phyloP scores from a whole-genome alignment of 2,329 filamentous ascomycete genomes.

The Verticillium tricorpus region DNA sequence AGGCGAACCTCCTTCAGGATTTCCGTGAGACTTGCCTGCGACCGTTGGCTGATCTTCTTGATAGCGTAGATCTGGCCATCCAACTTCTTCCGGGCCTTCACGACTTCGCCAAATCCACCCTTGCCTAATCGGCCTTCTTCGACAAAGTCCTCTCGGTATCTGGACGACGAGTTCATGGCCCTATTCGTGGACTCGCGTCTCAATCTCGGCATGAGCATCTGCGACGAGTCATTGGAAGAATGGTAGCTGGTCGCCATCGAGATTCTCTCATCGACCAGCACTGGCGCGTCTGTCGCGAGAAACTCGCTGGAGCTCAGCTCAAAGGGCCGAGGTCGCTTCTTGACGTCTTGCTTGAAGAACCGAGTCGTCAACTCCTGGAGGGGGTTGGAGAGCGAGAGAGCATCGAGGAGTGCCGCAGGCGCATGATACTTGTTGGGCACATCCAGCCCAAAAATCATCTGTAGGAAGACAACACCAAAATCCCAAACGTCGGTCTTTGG shows the following conservation, averaged over 20 bases:
- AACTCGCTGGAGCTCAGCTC: constrained; percentile 63
- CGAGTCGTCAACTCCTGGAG: constrained; percentile 76
- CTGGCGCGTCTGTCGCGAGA: constrained; percentile 58
- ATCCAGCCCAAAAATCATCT: constrained; percentile 88
- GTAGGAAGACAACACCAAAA: constrained; percentile 82
- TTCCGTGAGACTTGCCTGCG: constrained; percentile 73
- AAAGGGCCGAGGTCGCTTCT: constrained; percentile 81
- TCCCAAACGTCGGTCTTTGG: constrained; percentile 94
- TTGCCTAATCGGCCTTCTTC: constrained; percentile 86
- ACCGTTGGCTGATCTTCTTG: constrained; percentile 89
- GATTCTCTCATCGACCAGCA: constrained; percentile 43
- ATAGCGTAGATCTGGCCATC: constrained; percentile 93
- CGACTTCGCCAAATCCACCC: constrained; percentile 93
- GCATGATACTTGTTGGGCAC: constrained; percentile 74
- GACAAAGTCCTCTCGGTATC: constrained; percentile 85
- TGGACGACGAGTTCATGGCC: constrained; percentile 50
- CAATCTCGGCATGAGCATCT: constrained; percentile 40
- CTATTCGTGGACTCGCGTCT: constrained; percentile 60
- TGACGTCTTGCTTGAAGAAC: constrained; percentile 80
- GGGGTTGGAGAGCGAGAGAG: constrained; percentile 66
- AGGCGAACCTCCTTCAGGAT: constrained; percentile 82
- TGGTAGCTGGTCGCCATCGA: constrained; percentile 18
- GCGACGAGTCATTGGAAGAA: constrained; percentile 34
- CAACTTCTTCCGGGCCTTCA: constrained; percentile 86
- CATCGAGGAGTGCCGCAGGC: constrained; percentile 68